Percentiles rank a stretch among this genome's conserved stretches.
Evolutionary conservation across 78 protist genomes (phyloP).

Genomic region (Dictyostelium citrinum): DNA sequence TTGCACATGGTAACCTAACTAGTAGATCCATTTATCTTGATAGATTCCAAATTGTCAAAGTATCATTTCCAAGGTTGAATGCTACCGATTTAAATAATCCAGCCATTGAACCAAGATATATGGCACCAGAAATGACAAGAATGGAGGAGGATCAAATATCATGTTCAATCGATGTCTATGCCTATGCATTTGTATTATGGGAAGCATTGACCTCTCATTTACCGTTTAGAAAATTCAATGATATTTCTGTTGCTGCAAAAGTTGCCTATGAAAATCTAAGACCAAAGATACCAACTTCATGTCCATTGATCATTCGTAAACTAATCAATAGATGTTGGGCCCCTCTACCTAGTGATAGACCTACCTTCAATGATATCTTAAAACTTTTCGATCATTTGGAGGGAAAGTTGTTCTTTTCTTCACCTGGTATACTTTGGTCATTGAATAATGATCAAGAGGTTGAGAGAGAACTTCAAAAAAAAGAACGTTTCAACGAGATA

Average conservation of each 20-base stretch:
- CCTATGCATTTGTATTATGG: constrained; percentile 12
- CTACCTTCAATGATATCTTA: constrained; percentile 21
- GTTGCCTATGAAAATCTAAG: constrained; percentile 38
- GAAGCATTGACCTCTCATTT: constrained; percentile 4
- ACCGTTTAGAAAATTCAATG: constrained; percentile 42
- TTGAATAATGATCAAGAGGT: constrained; percentile 28
- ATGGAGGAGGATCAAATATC: not conserved
- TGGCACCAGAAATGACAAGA: constrained; percentile 40
- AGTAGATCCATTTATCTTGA: constrained; percentile 13
- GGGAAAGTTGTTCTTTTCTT: constrained; percentile 44
- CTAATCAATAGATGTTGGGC: constrained; percentile 52
- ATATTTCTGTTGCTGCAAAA: constrained; percentile 36
- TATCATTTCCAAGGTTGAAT: not conserved
- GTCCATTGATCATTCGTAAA: constrained; percentile 34
- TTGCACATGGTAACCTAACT: constrained; percentile 24
- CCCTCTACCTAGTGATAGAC: constrained; percentile 20
- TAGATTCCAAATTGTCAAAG: constrained; percentile 8
- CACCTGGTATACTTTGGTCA: constrained; percentile 38
- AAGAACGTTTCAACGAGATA: constrained; percentile 1
- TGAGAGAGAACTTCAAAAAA: constrained; percentile 19
- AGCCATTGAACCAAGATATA: constrained; percentile 26
- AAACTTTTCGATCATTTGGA: constrained; percentile 31
- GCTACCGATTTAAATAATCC: constrained; percentile 24
- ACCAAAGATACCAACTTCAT: constrained; percentile 21
- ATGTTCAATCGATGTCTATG: constrained; percentile 18